Evolutionary conservation across 2,329 filamentous ascomycete species (phyloP).

Genomic region (Alternaria brassicicola): DNA sequence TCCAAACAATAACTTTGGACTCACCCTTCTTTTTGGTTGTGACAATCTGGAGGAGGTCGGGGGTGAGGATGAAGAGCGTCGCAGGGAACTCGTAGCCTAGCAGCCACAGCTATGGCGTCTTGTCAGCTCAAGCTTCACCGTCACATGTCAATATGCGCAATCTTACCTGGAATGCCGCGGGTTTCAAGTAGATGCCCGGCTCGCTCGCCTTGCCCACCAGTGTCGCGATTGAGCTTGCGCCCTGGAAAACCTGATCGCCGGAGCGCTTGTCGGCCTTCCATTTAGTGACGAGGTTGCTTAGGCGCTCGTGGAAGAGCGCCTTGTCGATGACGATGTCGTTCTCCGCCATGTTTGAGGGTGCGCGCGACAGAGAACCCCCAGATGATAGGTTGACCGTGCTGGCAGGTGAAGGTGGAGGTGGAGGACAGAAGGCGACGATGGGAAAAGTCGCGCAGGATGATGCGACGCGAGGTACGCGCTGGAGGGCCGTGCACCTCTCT

Average conservation of each 20-base stretch:
- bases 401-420: conserved; percentile 18
- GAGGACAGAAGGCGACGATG: conserved; percentile 21
- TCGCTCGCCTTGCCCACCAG: conserved; percentile 92
- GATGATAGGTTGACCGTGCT: conserved; percentile 20
- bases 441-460: conserved; percentile 33
- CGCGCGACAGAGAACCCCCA: conserved; percentile 19
- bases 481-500: conserved; percentile 15
- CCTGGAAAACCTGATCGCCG: conserved; percentile 82
- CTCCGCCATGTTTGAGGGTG: conserved; percentile 59
- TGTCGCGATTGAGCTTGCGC: conserved; percentile 83
- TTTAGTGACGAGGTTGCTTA: conserved; percentile 82
- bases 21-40: conserved; percentile 97
- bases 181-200: conserved; percentile 86
- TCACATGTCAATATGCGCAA: neutral
- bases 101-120: conserved; percentile 80
- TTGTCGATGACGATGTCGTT: conserved; percentile 90
- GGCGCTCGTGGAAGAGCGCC: conserved; percentile 89
- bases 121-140: conserved; percentile 29
- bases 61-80: conserved; percentile 89
- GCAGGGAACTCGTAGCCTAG: conserved; percentile 98
- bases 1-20: conserved; percentile 1
- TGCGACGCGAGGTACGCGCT: conserved; percentile 33
- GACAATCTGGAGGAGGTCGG: conserved; percentile 86
- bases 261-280: conserved; percentile 97
- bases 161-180: conserved; percentile 91